Evolutionary conservation across 1,284 basidiomycete genomes (phyloP).

Genomic region (Trichosporon faecale): DNA sequence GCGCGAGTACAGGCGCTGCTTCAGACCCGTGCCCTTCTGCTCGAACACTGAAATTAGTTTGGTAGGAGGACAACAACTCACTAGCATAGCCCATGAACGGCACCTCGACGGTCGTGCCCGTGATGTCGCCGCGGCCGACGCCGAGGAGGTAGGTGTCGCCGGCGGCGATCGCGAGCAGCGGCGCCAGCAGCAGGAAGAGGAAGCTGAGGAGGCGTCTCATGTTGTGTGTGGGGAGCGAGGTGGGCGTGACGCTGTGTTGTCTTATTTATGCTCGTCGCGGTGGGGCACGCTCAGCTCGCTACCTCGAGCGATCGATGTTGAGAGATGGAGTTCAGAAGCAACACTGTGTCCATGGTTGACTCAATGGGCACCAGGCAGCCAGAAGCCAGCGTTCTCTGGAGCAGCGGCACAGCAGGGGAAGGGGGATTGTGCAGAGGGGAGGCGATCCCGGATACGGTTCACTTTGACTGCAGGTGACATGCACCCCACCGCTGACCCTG

Average conservation of each 20-base stretch:
- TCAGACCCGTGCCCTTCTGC: slow-evolving; percentile 18
- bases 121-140: slow-evolving; percentile 23
- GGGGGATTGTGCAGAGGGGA: background rate
- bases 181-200: background rate
- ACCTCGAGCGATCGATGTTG: background rate
- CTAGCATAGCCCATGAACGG: slow-evolving; percentile 20
- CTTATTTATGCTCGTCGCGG: background rate
- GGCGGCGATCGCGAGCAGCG: slow-evolving; percentile 1
- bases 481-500: background rate
- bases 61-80: background rate
- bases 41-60: background rate
- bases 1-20: slow-evolving; percentile 20
- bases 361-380: too few relatives aligned
- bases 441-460: background rate
- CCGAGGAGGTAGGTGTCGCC: slow-evolving; percentile 25
- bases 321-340: background rate
- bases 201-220: background rate
- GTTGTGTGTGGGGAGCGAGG: background rate
- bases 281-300: background rate
- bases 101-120: slow-evolving; percentile 19
- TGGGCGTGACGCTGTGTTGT: background rate
- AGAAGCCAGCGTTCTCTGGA: background rate
- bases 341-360: background rate
- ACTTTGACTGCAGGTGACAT: background rate
- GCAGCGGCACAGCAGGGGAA: too few relatives aligned